Evolutionary conservation across 805 yeast genomes (phyloP).

Genomic region (Scheffersomyces lignosus): DNA sequence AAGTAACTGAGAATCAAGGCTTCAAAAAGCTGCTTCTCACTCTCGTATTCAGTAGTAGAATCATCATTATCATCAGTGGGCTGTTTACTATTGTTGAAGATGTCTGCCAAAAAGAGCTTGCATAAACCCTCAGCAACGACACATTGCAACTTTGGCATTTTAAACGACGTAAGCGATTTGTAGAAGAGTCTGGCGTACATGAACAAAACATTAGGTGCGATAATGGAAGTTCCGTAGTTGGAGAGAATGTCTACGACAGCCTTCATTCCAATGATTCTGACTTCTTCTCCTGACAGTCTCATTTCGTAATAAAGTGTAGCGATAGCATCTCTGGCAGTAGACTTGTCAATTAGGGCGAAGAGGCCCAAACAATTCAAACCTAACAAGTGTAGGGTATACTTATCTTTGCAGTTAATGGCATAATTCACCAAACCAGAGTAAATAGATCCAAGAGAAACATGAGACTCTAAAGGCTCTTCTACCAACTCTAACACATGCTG

Average conservation of each 20-base stretch:
- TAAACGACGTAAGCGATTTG: constrained; percentile 57
- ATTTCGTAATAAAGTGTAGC: constrained; percentile 68
- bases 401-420: constrained; percentile 54
- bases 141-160: constrained; percentile 68
- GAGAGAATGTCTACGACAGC: constrained; percentile 78
- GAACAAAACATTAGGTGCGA: constrained; percentile 43
- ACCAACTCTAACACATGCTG: constrained; percentile 68
- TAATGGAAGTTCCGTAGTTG: constrained; percentile 68
- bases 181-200: constrained; percentile 50
- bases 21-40: constrained; percentile 53
- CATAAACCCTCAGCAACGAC: constrained; percentile 84
- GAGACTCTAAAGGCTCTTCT: constrained; percentile 62
- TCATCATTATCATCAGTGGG: constrained; percentile 16
- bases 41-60: constrained; percentile 23
- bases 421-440: constrained; percentile 78
- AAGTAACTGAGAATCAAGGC: constrained; percentile 73
- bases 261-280: constrained; percentile 63
- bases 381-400: constrained; percentile 52
- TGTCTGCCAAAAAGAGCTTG: constrained; percentile 76
- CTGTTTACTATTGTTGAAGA: constrained; percentile 50
- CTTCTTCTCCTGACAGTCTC: constrained; percentile 63
- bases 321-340: constrained; percentile 47
- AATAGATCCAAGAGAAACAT: constrained; percentile 64
- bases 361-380: constrained; percentile 80
- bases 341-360: constrained; percentile 67